Evolutionary conservation across 2,329 filamentous ascomycete genomes (phyloP).

Genomic region (Drechslerella stenobrocha): DNA sequence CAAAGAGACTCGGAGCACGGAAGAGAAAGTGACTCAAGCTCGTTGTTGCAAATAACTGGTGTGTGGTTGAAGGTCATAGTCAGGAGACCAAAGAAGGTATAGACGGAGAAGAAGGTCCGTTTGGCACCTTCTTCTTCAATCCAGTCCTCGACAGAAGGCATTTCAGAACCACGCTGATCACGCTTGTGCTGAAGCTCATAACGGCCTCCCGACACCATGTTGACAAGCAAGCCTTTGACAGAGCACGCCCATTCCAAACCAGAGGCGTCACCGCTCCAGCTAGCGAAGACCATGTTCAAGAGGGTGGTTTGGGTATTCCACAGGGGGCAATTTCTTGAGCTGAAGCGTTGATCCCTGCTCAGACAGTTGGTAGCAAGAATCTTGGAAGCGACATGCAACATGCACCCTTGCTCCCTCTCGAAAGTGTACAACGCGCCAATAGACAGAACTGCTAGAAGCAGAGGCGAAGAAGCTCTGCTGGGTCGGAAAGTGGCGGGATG

Average conservation of each 20-base stretch:
- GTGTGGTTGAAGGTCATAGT: conserved; percentile 98
- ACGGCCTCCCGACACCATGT: conserved; percentile 96
- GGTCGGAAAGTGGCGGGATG: conserved; percentile 89
- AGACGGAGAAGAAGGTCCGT: conserved; percentile 96
- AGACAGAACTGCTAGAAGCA: conserved; percentile 86
- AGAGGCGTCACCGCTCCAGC: conserved; percentile 98
- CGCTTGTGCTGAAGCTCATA: conserved; percentile 94
- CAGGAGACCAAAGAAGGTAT: conserved; percentile 96
- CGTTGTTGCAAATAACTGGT: conserved; percentile 95
- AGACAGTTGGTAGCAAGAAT: conserved; percentile 95
- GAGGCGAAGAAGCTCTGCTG: conserved; percentile 74
- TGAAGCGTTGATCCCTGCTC: conserved; percentile 98
- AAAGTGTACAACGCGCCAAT: conserved; percentile 97
- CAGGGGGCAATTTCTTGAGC: conserved; percentile 91
- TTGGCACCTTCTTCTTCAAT: conserved; percentile 95
- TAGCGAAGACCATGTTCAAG: conserved; percentile 98
- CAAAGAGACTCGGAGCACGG: conserved; percentile 92
- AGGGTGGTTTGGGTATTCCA: conserved; percentile 98
- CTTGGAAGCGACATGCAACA: conserved; percentile 96
- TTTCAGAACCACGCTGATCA: conserved; percentile 76
- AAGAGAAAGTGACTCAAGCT: conserved; percentile 89
- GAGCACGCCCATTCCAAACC: conserved; percentile 98
- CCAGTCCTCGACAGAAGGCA: conserved; percentile 84
- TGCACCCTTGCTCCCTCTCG: conserved; percentile 90
- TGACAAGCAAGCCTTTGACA: conserved; percentile 95